Conservation (phyloP, 148 eudicot species). For the Nepenthes mirabilis region DNA sequence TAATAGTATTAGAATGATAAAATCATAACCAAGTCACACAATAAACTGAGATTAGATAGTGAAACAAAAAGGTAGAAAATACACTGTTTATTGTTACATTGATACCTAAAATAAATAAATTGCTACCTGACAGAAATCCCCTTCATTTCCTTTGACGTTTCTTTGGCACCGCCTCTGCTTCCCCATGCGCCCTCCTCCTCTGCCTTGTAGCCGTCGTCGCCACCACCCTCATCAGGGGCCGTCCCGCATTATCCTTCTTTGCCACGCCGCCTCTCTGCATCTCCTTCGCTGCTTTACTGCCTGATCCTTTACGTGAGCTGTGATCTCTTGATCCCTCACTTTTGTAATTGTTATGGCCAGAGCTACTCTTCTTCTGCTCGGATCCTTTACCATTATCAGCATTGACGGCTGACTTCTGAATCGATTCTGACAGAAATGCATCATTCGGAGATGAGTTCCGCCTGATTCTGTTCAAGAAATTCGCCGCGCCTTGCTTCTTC, state of each 20-base stretch:
- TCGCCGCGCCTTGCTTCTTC: slow-evolving; percentile 25
- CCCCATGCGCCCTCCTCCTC: slow-evolving; percentile 19
- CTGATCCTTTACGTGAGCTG: slow-evolving; percentile 1
- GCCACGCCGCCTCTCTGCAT: slow-evolving; percentile 12
- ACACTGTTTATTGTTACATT: no score
- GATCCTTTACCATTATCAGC: slow-evolving; percentile 9
- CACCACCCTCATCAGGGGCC: slow-evolving; percentile 34
- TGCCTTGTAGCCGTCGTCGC: slow-evolving; percentile 23
- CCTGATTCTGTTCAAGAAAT: slow-evolving; percentile 18
- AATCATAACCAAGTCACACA: no score
- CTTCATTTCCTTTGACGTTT: slow-evolving; percentile 35
- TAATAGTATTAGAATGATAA: no score
- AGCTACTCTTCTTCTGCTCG: slow-evolving; percentile 20
- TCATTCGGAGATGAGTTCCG: slow-evolving; percentile 16
- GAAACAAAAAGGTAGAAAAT: no score
- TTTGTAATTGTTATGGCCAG: slow-evolving; percentile 12
- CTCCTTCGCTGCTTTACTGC: slow-evolving; percentile 7
- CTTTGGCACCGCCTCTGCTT: slow-evolving; percentile 19
- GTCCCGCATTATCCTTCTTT: slow-evolving; percentile 18
- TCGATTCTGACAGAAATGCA: slow-evolving; percentile 15
- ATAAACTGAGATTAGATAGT: no score
- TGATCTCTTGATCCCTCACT: slow-evolving; percentile 23
- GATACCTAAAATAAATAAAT: no score
- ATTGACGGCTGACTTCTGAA: slow-evolving; percentile 16
- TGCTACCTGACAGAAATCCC: background rate